Conservation (phyloP, 805 yeast species). For the Pichia californica region DNA sequence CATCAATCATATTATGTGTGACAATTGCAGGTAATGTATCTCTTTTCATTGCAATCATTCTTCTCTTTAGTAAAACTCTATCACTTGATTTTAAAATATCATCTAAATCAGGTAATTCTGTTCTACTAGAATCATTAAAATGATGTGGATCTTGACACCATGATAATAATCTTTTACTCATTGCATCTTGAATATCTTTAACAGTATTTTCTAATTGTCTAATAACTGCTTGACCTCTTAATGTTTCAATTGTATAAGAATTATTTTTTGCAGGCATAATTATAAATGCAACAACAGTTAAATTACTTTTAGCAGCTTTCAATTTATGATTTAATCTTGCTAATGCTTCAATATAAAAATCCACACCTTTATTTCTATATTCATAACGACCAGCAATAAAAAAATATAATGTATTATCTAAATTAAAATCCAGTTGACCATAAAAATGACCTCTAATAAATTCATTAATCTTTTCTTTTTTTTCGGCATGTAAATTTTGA, state of each 20-base stretch:
- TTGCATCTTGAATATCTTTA: constrained; percentile 75
- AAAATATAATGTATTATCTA: constrained; percentile 89
- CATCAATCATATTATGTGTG: constrained; percentile 95
- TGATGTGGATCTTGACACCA: constrained; percentile 59
- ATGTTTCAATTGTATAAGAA: constrained; percentile 92
- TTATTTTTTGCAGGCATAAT: constrained; percentile 96
- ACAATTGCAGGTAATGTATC: constrained; percentile 90
- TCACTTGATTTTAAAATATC: constrained; percentile 83
- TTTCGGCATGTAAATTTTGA: constrained; percentile 89
- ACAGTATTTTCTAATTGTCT: constrained; percentile 86
- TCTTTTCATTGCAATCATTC: constrained; percentile 88
- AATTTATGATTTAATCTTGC: constrained; percentile 87
- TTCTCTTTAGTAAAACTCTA: constrained; percentile 79
- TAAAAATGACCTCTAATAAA: constrained; percentile 96
- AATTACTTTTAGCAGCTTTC: constrained; percentile 73
- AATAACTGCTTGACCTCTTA: constrained; percentile 93
- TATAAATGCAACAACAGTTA: constrained; percentile 93
- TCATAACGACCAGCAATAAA: constrained; percentile 97
- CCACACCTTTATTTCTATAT: constrained; percentile 94
- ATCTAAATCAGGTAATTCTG: constrained; percentile 62
- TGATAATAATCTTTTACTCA: constrained; percentile 84
- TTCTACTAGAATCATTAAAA: constrained; percentile 33
- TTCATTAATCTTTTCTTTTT: constrained; percentile 88
- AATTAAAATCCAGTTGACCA: constrained; percentile 91
- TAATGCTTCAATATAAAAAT: constrained; percentile 84